Conservation (phyloP, 129 eudicot species). For the Tagetes patula region DNA sequence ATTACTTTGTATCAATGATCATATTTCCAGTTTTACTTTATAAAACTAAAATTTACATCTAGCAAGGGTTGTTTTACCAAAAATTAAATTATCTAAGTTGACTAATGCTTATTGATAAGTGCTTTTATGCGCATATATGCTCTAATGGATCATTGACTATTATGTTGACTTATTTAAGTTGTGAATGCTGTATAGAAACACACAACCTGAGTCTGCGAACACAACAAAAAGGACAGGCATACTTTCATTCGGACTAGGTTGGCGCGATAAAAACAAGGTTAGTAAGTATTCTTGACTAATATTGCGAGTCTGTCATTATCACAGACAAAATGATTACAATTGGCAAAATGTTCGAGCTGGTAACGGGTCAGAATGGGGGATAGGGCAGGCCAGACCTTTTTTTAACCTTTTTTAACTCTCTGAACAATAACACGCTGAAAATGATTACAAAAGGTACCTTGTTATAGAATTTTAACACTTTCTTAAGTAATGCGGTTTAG, state of each 20-base stretch:
- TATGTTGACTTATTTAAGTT: constrained; percentile 14
- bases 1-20: background rate
- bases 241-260: constrained; percentile 83
- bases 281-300: constrained; percentile 5
- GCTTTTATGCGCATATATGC: background rate
- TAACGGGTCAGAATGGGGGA: background rate
- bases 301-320: background rate
- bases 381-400: background rate
- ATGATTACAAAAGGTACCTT: background rate
- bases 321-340: background rate
- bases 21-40: background rate
- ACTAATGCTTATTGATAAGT: background rate
- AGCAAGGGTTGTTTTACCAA: background rate
- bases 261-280: constrained; percentile 93
- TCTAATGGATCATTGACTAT: constrained; percentile 7
- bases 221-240: constrained; percentile 48
- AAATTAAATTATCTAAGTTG: background rate
- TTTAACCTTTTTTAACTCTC: background rate
- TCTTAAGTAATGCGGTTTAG: background rate
- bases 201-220: constrained; percentile 37
- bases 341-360: background rate
- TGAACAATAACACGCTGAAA: background rate
- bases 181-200: constrained; percentile 37
- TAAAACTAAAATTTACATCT: background rate
- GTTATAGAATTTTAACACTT: background rate